These are phyloP conservation scores for Magnaporthiopsis poae DNA, from an alignment of 2,329 filamentous ascomycete genomes.

Conservation along the genomic window DNA sequence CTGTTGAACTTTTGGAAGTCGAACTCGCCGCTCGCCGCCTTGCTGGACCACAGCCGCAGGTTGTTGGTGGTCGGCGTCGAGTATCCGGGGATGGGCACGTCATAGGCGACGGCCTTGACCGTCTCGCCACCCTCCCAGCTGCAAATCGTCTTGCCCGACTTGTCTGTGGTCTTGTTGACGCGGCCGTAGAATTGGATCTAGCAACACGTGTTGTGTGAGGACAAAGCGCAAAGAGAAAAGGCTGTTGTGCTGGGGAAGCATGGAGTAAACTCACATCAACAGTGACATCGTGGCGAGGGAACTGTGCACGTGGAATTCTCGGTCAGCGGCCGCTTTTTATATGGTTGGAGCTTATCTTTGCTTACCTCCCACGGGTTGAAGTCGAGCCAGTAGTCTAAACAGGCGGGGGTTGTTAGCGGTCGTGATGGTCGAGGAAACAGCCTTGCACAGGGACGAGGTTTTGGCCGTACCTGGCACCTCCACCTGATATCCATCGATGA, in stretches of 20 bases:
- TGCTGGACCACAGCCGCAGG: conserved; percentile 91
- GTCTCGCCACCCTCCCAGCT: conserved; percentile 90
- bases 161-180: conserved; percentile 65
- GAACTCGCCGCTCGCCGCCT: conserved; percentile 92
- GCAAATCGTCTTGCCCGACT: conserved; percentile 62
- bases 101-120: conserved; percentile 85
- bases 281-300: conserved; percentile 85
- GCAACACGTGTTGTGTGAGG: conserved; percentile 18
- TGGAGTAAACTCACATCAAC: conserved; percentile 47
- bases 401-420: too few relatives aligned
- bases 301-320: conserved; percentile 27
- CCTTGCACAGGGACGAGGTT: too few relatives aligned
- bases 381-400: conserved; percentile 84
- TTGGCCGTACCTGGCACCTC: conserved; percentile 56
- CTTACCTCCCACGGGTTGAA: conserved; percentile 86
- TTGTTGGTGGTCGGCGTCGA: conserved; percentile 89
- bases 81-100: conserved; percentile 85
- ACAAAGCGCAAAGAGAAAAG: neutral
- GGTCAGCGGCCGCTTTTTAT: neutral
- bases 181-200: conserved; percentile 84
- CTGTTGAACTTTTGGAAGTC: conserved; percentile 99
- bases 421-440: too few relatives aligned
- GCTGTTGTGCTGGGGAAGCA: conserved; percentile 29
- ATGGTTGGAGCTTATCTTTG: neutral
- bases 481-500: conserved; percentile 93